These are phyloP conservation scores for Viola pubescens DNA, from an alignment of 441 rosid species.

Conservation along the genomic window DNA sequence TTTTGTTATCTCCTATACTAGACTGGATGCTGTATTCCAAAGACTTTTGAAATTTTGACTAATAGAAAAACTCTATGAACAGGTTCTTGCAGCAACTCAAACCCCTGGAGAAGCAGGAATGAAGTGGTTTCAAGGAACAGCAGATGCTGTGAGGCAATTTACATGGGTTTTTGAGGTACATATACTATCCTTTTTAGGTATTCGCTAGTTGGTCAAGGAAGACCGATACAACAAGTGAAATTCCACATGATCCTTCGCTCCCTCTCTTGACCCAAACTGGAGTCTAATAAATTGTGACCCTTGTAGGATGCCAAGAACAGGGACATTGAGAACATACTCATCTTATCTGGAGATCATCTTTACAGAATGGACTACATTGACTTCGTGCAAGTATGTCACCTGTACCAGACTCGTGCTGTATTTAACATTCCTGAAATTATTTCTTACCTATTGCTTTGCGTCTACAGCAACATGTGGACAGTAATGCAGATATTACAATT, in stretches of 20 bases:
- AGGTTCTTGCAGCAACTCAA: conserved; percentile 97
- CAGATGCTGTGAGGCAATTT: conserved; percentile 96
- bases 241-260: neutral
- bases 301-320: conserved; percentile 83
- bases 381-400: conserved; percentile 55
- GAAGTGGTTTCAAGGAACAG: conserved; percentile 97
- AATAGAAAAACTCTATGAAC: conserved; percentile 13
- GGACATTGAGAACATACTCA: conserved; percentile 60
- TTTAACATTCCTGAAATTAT: neutral
- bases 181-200: neutral
- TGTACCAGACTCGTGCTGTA: neutral
- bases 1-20: neutral
- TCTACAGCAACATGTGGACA: conserved; percentile 72
- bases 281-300: conserved; percentile 8
- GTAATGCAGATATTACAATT: conserved; percentile 73
- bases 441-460: conserved; percentile 22
- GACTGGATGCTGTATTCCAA: neutral
- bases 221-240: neutral
- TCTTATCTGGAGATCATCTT: conserved; percentile 91
- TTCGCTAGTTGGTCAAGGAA: no score
- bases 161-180: conserved; percentile 89
- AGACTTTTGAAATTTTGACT: neutral
- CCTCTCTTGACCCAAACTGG: conserved; percentile 3
- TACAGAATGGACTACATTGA: conserved; percentile 90
- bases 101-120: conserved; percentile 86